Conservation (phyloP, 768 basidiomycete species). For the Leucocoprinus birnbaumii region DNA sequence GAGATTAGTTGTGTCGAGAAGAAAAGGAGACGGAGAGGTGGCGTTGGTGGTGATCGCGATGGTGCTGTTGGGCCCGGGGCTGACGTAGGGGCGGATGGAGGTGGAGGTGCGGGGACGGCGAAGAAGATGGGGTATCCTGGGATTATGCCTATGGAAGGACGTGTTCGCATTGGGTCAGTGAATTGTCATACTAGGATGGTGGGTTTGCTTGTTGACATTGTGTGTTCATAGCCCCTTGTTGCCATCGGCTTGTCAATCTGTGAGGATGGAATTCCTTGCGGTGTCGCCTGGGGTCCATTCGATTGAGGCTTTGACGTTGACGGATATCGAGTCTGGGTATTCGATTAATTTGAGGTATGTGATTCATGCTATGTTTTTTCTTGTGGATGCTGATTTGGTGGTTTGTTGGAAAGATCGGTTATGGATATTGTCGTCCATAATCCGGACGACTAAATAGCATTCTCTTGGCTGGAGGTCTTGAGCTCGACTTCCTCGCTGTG, state of each 20-base stretch:
- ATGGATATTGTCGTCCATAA: conserved; percentile 78
- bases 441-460: conserved; percentile 28
- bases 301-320: conserved; percentile 67
- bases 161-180: conserved; percentile 79
- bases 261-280: conserved; percentile 83
- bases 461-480: too few relatives aligned
- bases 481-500: too few relatives aligned
- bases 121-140: conserved; percentile 51
- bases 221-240: conserved; percentile 55
- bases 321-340: conserved; percentile 72
- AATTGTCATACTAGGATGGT: too few relatives aligned
- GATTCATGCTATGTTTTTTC: neutral
- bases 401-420: conserved; percentile 47
- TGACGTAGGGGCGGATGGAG: too few relatives aligned
- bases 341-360: conserved; percentile 71
- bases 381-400: neutral
- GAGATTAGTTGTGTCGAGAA: conserved; percentile 69
- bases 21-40: conserved; percentile 40
- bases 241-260: conserved; percentile 83
- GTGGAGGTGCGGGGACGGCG: neutral
- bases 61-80: conserved; percentile 26
- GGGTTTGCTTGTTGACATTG: neutral
- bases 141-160: conserved; percentile 72
- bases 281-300: conserved; percentile 77
- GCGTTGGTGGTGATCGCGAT: neutral